Evolutionary conservation across 2,329 filamentous ascomycete genomes (phyloP).

Genomic region (Colletotrichum spaethianum): DNA sequence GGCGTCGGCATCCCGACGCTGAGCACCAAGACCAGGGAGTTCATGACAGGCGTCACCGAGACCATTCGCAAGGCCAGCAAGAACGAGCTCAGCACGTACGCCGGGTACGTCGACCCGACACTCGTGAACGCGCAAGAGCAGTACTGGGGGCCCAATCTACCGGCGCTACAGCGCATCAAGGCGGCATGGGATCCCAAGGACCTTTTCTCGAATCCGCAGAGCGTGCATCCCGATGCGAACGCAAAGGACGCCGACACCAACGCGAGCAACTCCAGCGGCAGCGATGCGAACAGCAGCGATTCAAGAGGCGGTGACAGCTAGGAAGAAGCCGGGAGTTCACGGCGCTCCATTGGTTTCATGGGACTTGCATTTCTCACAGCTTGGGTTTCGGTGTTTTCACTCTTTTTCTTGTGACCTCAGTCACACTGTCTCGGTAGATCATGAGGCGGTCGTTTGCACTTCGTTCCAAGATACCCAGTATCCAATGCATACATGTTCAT

Average conservation of each 20-base stretch:
- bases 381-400: constrained; percentile 6
- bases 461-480: constrained; percentile 32
- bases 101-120: constrained; percentile 73
- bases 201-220: constrained; percentile 73
- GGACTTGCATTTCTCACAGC: neutral
- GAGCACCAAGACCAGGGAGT: constrained; percentile 61
- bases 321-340: constrained; percentile 35
- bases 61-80: constrained; percentile 56
- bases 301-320: constrained; percentile 8
- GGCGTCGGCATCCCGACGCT: constrained; percentile 65
- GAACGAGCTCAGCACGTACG: constrained; percentile 66
- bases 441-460: neutral
- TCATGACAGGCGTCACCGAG: constrained; percentile 66
- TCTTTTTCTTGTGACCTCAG: constrained; percentile 8
- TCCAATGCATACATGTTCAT: constrained; percentile 5
- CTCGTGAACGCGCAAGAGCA: constrained; percentile 61
- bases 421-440: constrained; percentile 17
- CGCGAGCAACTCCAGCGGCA: constrained; percentile 8
- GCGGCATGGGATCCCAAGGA: constrained; percentile 65
- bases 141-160: constrained; percentile 70
- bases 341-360: constrained; percentile 9
- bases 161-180: constrained; percentile 64
- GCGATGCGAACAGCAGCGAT: constrained; percentile 3
- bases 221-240: constrained; percentile 54
- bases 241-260: constrained; percentile 22